phyloP scores from a whole-genome alignment of 148 eudicot species.

The Nyssa sinensis region DNA sequence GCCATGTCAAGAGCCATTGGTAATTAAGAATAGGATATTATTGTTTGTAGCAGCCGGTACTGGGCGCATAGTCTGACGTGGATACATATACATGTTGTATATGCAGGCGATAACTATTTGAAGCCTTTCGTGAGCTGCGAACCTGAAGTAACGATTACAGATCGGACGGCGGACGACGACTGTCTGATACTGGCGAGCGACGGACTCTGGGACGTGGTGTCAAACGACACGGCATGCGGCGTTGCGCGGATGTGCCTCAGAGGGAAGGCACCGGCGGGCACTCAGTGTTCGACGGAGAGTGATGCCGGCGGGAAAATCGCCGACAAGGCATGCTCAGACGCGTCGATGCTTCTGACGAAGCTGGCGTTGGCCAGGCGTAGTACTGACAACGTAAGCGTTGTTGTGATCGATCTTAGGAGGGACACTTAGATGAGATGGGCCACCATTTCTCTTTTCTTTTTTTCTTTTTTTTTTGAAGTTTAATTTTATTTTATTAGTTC shows the following conservation, averaged over 20 bases:
- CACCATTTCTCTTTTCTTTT: neutral
- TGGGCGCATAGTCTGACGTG: neutral
- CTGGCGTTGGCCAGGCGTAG: conserved; percentile 65
- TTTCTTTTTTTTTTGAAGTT: neutral
- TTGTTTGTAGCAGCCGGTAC: neutral
- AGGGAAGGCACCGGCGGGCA: conserved; percentile 29
- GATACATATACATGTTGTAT: neutral
- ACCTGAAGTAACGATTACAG: conserved; percentile 67
- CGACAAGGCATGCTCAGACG: conserved; percentile 56
- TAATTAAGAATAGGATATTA: conserved; percentile 5
- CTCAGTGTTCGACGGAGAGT: neutral
- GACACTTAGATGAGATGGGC: neutral
- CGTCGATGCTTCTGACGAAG: conserved; percentile 51
- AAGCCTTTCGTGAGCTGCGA: conserved; percentile 79
- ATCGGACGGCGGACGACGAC: conserved; percentile 65
- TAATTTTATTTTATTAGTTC: too few species aligned
- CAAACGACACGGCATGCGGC: conserved; percentile 74
- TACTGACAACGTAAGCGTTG: conserved; percentile 58
- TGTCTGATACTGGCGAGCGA: conserved; percentile 78
- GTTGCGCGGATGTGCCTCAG: conserved; percentile 69
- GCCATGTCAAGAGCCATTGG: conserved; percentile 99
- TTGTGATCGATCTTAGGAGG: conserved; percentile 53
- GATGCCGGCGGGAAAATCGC: conserved; percentile 16
- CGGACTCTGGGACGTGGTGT: conserved; percentile 86
- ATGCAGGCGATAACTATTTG: conserved; percentile 73